Evolutionary conservation across 2,329 filamentous ascomycete species (phyloP).

Genomic region (Xylariaceae sp.): DNA sequence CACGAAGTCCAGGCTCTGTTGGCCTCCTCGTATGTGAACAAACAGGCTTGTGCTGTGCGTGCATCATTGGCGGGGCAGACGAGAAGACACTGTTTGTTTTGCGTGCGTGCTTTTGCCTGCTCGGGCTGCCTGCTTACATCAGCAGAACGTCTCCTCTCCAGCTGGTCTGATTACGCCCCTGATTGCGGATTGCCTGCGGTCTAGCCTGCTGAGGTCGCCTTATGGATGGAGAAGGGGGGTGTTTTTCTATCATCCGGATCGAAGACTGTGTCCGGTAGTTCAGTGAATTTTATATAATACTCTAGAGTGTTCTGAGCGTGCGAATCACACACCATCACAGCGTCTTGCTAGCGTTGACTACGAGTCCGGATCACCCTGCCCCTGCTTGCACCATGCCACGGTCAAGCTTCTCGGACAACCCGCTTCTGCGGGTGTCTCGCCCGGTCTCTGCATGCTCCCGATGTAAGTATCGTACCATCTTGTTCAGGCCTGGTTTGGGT

Average conservation of each 20-base stretch:
- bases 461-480: constrained; percentile 44
- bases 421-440: constrained; percentile 66
- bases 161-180: background rate
- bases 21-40: background rate
- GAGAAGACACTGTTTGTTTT: background rate
- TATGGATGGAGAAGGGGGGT: background rate
- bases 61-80: background rate
- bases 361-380: background rate
- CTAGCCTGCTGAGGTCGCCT: background rate
- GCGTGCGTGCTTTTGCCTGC: background rate
- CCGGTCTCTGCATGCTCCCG: constrained; percentile 75
- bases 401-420: constrained; percentile 43
- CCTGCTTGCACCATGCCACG: constrained; percentile 33
- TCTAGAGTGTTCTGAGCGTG: background rate
- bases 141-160: background rate
- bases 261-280: background rate
- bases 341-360: background rate
- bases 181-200: background rate
- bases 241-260: background rate
- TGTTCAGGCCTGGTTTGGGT: background rate
- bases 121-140: background rate
- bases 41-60: background rate
- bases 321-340: background rate
- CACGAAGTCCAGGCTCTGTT: background rate
- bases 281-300: background rate